These are phyloP conservation scores for Aspergillus bertholletiae DNA, from an alignment of 495 filamentous ascomycete species.

Conservation along the genomic window DNA sequence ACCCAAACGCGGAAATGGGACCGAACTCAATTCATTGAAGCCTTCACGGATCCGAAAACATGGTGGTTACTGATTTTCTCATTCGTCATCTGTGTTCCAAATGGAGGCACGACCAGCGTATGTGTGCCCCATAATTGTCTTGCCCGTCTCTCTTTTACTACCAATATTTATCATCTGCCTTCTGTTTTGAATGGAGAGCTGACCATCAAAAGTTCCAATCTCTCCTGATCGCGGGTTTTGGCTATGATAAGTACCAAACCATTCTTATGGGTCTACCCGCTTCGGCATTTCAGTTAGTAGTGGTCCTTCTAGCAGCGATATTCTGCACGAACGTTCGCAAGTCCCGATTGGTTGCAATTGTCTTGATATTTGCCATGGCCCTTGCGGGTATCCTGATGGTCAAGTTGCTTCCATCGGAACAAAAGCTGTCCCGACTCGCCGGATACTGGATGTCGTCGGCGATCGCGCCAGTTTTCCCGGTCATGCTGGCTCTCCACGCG, in stretches of 20 bases:
- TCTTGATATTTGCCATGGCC: constrained; percentile 7
- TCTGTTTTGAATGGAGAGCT: not conserved
- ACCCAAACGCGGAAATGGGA: constrained; percentile 50
- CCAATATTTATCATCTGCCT: too few relatives aligned
- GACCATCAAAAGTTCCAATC: constrained; percentile 18
- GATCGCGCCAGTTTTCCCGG: constrained; percentile 12
- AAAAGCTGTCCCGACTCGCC: constrained; percentile 12
- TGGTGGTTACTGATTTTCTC: constrained; percentile 21
- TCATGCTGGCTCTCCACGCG: constrained; percentile 16
- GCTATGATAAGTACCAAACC: constrained; percentile 22
- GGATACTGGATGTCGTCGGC: constrained; percentile 16
- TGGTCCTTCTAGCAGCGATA: constrained; percentile 9
- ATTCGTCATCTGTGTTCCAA: constrained; percentile 16
- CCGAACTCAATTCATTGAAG: constrained; percentile 43
- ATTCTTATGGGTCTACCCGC: constrained; percentile 21
- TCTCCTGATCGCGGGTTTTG: constrained; percentile 29
- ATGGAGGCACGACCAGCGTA: constrained; percentile 23
- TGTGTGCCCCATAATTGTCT: not conserved
- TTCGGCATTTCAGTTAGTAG: constrained; percentile 9
- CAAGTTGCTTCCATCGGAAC: constrained; percentile 7
- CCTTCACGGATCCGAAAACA: constrained; percentile 36
- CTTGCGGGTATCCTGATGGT: constrained; percentile 18
- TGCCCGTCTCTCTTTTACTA: too few relatives aligned
- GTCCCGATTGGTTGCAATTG: constrained; percentile 10
- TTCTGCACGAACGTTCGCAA: constrained; percentile 12